Conservation (phyloP, 2,329 filamentous ascomycete species). For the Phialocephala sp. region DNA sequence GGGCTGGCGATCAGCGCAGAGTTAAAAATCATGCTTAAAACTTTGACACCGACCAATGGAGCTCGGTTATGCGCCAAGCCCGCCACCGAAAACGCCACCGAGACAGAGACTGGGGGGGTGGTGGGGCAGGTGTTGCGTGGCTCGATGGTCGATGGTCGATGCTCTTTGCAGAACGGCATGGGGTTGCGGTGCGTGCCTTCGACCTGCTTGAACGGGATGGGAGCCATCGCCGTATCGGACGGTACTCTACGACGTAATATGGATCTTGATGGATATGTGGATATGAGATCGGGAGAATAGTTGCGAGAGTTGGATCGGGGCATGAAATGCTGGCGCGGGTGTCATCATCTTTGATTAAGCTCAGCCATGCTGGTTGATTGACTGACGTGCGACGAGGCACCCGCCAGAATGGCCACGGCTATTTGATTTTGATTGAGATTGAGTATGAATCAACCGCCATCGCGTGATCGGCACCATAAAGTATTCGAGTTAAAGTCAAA, state of each 20-base stretch:
- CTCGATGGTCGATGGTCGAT: background rate
- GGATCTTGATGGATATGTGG: background rate
- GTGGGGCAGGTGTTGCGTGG: slow-evolving; percentile 7
- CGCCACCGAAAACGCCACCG: slow-evolving; percentile 9
- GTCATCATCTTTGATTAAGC: background rate
- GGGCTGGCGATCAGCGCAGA: slow-evolving; percentile 24
- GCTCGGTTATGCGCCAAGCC: slow-evolving; percentile 25
- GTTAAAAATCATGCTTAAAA: slow-evolving; percentile 36
- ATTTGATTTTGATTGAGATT: background rate
- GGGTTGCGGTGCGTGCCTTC: slow-evolving; percentile 9
- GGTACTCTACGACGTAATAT: no score
- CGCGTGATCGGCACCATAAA: slow-evolving; percentile 4
- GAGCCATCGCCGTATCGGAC: background rate
- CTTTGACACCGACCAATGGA: slow-evolving; percentile 23
- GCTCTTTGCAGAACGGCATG: background rate
- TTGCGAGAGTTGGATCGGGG: background rate
- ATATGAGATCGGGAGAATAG: background rate
- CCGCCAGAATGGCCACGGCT: slow-evolving; percentile 11
- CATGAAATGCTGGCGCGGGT: background rate
- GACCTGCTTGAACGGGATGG: background rate
- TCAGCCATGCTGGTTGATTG: background rate
- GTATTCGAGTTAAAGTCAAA: slow-evolving; percentile 5
- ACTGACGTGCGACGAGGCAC: slow-evolving; percentile 1
- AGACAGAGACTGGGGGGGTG: background rate
- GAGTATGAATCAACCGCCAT: background rate